Evolutionary conservation across 192 early-diverging fungal species (phyloP).

Genomic region (Coemansia sp.): DNA sequence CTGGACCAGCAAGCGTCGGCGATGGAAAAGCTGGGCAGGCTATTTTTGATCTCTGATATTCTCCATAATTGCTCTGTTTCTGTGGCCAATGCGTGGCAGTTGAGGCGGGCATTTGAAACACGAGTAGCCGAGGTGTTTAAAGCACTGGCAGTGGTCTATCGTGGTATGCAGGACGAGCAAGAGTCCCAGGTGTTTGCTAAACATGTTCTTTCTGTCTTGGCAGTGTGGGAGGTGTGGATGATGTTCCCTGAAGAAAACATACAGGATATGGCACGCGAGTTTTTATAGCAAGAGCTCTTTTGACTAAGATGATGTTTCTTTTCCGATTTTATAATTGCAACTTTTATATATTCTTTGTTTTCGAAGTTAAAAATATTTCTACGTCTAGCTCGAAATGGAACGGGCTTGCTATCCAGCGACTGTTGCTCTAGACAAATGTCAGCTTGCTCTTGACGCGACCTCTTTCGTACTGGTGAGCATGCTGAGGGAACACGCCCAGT

Average conservation of each 20-base stretch:
- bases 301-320: too few relatives aligned
- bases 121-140: constrained; percentile 63
- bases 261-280: constrained; percentile 9
- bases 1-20: constrained; percentile 56
- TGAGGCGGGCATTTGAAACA: constrained; percentile 63
- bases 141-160: constrained; percentile 64
- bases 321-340: too few relatives aligned
- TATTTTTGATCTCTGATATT: constrained; percentile 87
- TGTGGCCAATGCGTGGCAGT: constrained; percentile 86
- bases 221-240: constrained; percentile 88
- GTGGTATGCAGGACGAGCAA: constrained; percentile 65
- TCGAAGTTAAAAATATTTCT: too few relatives aligned
- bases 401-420: too few relatives aligned
- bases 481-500: constrained; percentile 60
- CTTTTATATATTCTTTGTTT: too few relatives aligned
- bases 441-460: constrained; percentile 35
- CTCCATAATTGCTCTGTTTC: constrained; percentile 81
- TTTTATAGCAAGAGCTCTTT: too few relatives aligned
- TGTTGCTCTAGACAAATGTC: constrained; percentile 31
- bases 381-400: too few relatives aligned
- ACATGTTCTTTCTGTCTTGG: constrained; percentile 61
- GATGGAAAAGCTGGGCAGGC: constrained; percentile 62
- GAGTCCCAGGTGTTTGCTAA: constrained; percentile 77
- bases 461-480: constrained; percentile 62
- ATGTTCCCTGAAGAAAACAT: constrained; percentile 62